Evolutionary conservation across 2,329 filamentous ascomycete species (phyloP).

Genomic region (Colletotrichum sp.): DNA sequence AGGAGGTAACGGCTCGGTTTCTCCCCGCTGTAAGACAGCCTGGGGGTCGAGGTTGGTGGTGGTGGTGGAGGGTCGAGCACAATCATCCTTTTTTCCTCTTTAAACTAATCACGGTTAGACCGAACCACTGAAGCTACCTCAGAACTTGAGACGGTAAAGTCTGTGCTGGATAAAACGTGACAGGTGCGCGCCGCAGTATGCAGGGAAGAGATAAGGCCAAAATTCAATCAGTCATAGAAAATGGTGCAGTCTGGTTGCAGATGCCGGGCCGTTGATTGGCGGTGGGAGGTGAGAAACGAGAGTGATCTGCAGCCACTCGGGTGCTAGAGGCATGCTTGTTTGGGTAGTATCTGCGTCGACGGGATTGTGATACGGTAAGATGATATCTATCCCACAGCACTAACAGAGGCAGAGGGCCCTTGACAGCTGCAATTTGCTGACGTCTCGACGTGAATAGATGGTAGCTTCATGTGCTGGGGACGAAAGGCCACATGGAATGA

Average conservation of each 20-base stretch:
- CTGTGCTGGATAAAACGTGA: neutral
- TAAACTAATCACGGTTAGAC: neutral
- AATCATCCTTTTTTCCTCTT: neutral
- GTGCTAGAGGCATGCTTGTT: neutral
- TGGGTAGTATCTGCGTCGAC: neutral
- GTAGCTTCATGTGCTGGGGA: neutral
- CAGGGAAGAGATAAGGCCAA: constrained; percentile 18
- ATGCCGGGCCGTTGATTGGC: neutral
- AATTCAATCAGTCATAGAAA: constrained; percentile 23
- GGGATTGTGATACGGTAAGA: neutral
- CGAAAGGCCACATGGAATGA: neutral
- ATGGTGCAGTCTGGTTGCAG: neutral
- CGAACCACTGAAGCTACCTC: neutral
- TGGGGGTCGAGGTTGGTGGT: neutral
- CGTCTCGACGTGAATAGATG: neutral
- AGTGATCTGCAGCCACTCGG: constrained; percentile 5
- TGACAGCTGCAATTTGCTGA: neutral
- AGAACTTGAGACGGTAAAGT: neutral
- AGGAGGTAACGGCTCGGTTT: neutral
- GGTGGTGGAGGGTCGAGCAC: neutral
- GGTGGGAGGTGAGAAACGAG: neutral
- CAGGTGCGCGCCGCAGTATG: neutral
- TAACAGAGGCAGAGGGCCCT: neutral
- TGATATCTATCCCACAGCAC: neutral
- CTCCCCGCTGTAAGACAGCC: neutral